These are phyloP conservation scores for Emiliania huxleyi DNA, from an alignment of 78 protist species.

Conservation along the genomic window DNA sequence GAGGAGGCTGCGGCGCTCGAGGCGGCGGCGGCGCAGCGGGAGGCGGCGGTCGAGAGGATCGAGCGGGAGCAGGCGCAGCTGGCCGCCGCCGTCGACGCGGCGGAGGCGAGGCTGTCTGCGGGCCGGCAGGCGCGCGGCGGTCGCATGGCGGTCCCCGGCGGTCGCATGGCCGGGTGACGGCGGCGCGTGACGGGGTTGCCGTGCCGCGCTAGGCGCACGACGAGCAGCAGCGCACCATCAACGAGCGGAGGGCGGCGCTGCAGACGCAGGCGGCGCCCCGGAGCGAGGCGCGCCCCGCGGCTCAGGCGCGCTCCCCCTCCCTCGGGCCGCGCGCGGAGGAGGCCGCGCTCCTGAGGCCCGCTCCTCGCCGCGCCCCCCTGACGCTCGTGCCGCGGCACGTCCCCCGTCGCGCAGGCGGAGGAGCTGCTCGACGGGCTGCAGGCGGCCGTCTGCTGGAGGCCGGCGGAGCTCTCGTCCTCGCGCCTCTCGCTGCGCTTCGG, in stretches of 20 bases:
- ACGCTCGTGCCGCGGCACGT: no score
- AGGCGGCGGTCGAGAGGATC: not conserved
- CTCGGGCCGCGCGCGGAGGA: no score
- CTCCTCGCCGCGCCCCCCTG: no score
- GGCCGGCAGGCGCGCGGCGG: no score
- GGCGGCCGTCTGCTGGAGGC: not conserved
- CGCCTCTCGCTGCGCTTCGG: not conserved
- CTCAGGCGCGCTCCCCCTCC: not conserved
- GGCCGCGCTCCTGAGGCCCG: no score
- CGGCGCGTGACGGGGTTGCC: no score
- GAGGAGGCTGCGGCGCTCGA: not conserved
- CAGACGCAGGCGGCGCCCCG: not conserved
- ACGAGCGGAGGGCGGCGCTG: not conserved
- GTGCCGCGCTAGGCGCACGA: no score
- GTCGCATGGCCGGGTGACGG: no score
- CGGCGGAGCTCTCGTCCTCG: not conserved
- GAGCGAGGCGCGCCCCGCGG: not conserved
- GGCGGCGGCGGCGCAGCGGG: not conserved
- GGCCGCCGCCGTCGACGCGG: not conserved
- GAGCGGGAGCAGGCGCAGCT: not conserved
- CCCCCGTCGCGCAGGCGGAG: not conserved
- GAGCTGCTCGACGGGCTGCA: not conserved
- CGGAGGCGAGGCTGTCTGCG: not conserved
- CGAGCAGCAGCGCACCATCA: not conserved
- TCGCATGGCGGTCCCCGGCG: no score